Evolutionary conservation across 768 basidiomycete species (phyloP), one percentile per base, ranked within the genome.

Genomic region (Pisolithus marmoratus): DNA sequence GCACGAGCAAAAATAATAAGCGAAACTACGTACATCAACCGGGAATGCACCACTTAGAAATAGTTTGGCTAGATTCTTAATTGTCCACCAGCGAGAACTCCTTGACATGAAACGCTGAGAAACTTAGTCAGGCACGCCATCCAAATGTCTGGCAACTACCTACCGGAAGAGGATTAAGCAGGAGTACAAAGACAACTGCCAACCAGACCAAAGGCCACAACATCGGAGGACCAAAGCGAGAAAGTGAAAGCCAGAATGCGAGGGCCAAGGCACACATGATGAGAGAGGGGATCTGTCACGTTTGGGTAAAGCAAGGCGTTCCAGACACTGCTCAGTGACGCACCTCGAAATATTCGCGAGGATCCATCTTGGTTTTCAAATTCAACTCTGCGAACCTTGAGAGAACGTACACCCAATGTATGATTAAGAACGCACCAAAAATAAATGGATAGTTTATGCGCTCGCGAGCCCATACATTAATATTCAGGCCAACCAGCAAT

Each of bases 381-480:
- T 91, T 80, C 49, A 94, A 65, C 64, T 88, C 90, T 85, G 58
- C 20, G 20, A 55, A 29, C 31, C 20, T n/a, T 22, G 12, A 14
- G 3, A 9, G 38, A 20, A 47, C 46, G 36, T 15, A 9, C 12
- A 14, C 20, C 38, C 20, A 17, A 15, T 27, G 8, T 11, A 24
- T 26, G 8, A 20, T 15, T 8, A 17, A 27, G 38, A 23, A 59
- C 78, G 37, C 53, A 88, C 87, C 87, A 60, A 94, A 90, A 34
- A 94, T 90, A 65, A 97, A 95, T n/a, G 84, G 79, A 60, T 94
- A 95, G 63, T 97, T 98, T 59, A 99, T 92, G 43, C 87, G 77
- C 5, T 84, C 73, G 5, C 70, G 68, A 0, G 81, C 74, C 87
- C 90, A 99, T 0, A 85, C 86, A 20, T 84, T 58, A 5, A 98